Percentiles rank a stretch among this genome's conserved stretches.
These are phyloP conservation scores for Populus pruinosa DNA, from an alignment of 345 rosid species.

Conservation along the genomic window DNA sequence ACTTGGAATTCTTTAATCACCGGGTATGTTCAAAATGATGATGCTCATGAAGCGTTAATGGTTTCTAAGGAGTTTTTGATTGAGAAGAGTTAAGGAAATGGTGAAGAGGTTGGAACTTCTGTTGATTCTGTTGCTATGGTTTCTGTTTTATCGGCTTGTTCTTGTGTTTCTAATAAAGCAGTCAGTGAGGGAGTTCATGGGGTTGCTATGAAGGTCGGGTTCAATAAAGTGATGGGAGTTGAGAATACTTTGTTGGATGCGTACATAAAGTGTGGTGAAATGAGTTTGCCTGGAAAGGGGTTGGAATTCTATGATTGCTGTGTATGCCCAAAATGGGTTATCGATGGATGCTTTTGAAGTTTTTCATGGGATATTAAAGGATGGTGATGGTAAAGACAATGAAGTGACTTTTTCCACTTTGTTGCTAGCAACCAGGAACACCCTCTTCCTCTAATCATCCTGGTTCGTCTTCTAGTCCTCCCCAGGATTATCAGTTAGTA, in stretches of 20 bases:
- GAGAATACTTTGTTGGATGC: slow-evolving; percentile 71
- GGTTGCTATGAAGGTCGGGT: slow-evolving; percentile 57
- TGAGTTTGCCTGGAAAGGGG: slow-evolving; percentile 49
- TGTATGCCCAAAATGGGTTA: slow-evolving; percentile 69
- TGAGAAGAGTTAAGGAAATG: slow-evolving; percentile 37
- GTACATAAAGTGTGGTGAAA: slow-evolving; percentile 61
- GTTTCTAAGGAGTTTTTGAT: slow-evolving; percentile 62
- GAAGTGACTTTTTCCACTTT: slow-evolving; percentile 68
- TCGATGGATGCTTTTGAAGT: slow-evolving; percentile 56
- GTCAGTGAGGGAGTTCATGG: slow-evolving; percentile 59
- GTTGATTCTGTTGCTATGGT: slow-evolving; percentile 60
- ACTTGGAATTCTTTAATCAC: slow-evolving; percentile 82
- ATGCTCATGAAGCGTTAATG: slow-evolving; percentile 47
- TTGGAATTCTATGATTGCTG: slow-evolving; percentile 72
- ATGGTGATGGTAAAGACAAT: slow-evolving; percentile 43
- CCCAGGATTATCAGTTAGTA: neutral
- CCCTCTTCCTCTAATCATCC: neutral
- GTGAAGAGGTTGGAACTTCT: slow-evolving; percentile 20
- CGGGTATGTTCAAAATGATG: slow-evolving; percentile 61
- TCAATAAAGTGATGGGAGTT: slow-evolving; percentile 48
- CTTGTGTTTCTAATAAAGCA: slow-evolving; percentile 42
- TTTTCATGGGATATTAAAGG: slow-evolving; percentile 44
- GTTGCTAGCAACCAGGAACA: slow-evolving; percentile 37
- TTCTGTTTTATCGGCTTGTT: slow-evolving; percentile 76
- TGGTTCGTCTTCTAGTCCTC: neutral